Evolutionary conservation across 768 basidiomycete genomes (phyloP).

Genomic region (Lentinula detonsa): DNA sequence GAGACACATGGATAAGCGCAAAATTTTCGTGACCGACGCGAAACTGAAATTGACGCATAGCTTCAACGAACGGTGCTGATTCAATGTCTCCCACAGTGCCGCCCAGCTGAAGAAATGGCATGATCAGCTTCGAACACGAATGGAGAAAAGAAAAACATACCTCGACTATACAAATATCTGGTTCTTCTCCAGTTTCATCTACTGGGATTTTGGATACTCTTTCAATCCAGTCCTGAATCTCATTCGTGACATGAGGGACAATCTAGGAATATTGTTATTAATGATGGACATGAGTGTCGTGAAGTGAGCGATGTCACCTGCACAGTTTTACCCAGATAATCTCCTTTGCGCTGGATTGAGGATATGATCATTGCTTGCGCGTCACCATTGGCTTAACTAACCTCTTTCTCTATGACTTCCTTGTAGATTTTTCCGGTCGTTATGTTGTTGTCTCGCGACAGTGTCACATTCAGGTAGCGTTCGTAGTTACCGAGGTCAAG

Average conservation of each 20-base stretch:
- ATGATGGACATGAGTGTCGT: not conserved
- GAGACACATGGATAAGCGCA: conserved; percentile 92
- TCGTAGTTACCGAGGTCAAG: conserved; percentile 98
- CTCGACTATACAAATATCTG: conserved; percentile 97
- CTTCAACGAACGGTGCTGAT: conserved; percentile 96
- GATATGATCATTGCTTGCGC: not conserved
- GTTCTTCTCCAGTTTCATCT: conserved; percentile 87
- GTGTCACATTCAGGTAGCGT: conserved; percentile 91
- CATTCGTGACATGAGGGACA: conserved; percentile 94
- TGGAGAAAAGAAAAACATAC: conserved; percentile 29
- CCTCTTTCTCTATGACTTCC: conserved; percentile 97
- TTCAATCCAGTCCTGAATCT: conserved; percentile 98
- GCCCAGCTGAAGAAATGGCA: conserved; percentile 62
- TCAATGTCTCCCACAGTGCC: conserved; percentile 99
- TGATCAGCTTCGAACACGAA: not conserved
- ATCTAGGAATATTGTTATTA: conserved; percentile 42
- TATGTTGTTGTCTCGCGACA: conserved; percentile 94
- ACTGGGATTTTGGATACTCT: conserved; percentile 92
- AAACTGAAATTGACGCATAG: conserved; percentile 99
- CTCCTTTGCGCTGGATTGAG: conserved; percentile 58
- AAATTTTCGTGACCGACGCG: conserved; percentile 96
- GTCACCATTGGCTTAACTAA: conserved; percentile 27
- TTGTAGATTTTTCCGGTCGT: conserved; percentile 98
- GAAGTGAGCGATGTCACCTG: conserved; percentile 45
- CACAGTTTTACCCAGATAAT: conserved; percentile 95